Base-by-base conservation (phyloP, 129 eudicot genomes). In the Helianthus tuberosus region DNA sequence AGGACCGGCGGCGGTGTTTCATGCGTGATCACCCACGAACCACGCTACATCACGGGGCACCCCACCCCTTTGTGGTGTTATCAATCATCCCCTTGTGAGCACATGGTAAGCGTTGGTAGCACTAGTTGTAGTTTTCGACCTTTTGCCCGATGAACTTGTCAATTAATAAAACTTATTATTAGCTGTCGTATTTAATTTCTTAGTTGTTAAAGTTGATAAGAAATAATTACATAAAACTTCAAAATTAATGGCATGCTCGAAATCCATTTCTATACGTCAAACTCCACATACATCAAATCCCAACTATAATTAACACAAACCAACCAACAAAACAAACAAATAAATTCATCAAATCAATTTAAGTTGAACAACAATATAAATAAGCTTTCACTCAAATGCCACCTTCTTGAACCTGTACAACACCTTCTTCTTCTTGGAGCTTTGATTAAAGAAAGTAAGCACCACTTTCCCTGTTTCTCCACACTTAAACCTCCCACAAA, bases 331-430 rank as follows among this genome's bases (percentile, higher is more conserved):
- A 69, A 70, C 81, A 79, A 66, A 64, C 77, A 78, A 65, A 63
- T 55, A 63, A 75, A 64, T 55, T 72, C 78, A 79, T 60, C 78
- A 44, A 72, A 61, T 49, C 41, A 66, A 79, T 72, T 72, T 65
- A 72, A 79, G 51, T 53, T 54, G 51, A 55, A 79, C 38, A 72
- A 54, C 48, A 77, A 43, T 46, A 55, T 8, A 51, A 52, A 61
- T 4, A 35, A 32, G 39, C 36, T n/a, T 72, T 78, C 75, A 83
- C 36, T 90, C 92, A 44, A 83, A 79, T 75, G 80, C 71, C 63
- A 50, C 66, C 80, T 87, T 83, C 75, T 89, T 89, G 87, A 86
- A 89, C 96, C 98, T 93, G 86, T 87, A 93, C 57, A 89, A 63
- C 72, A 89, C 90, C 75, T 86, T 93, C 90, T 88, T 89, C 86